phyloP scores from a whole-genome alignment of 2,329 filamentous ascomycete species.

The Mycosphaerella arachidis region DNA sequence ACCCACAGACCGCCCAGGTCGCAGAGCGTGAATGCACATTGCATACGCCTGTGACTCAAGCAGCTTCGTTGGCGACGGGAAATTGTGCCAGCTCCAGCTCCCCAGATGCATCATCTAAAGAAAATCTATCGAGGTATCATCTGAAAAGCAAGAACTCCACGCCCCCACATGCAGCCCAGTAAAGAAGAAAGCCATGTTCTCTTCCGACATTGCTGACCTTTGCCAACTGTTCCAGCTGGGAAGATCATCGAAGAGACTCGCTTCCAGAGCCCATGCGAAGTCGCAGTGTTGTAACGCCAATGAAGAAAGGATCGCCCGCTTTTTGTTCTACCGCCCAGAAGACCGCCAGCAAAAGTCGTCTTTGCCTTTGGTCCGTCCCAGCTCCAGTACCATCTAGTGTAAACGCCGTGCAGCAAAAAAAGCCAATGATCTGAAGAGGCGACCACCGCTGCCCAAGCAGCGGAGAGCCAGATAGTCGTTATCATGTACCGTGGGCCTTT shows the following conservation, averaged over 20 bases:
- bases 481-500: constrained; percentile 21
- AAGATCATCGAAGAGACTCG: constrained; percentile 1
- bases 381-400: constrained; percentile 14
- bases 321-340: not conserved
- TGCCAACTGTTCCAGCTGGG: not conserved
- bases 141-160: constrained; percentile 8
- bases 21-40: not conserved
- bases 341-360: not conserved
- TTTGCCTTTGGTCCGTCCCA: not conserved
- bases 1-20: constrained; percentile 1
- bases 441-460: constrained; percentile 19
- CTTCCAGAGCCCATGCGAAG: constrained; percentile 8
- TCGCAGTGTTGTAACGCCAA: constrained; percentile 2
- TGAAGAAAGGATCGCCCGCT: constrained; percentile 8
- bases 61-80: not conserved
- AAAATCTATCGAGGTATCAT: constrained; percentile 10
- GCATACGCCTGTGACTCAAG: not conserved
- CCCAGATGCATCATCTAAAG: constrained; percentile 7
- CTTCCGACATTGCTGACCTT: not conserved
- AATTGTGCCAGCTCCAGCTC: constrained; percentile 1
- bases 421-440: constrained; percentile 20
- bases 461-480: constrained; percentile 13
- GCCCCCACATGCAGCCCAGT: constrained; percentile 7
- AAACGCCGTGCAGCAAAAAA: constrained; percentile 21
- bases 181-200: constrained; percentile 1